Evolutionary conservation across 441 rosid species (phyloP).

Genomic region (Erodium trifolium): DNA sequence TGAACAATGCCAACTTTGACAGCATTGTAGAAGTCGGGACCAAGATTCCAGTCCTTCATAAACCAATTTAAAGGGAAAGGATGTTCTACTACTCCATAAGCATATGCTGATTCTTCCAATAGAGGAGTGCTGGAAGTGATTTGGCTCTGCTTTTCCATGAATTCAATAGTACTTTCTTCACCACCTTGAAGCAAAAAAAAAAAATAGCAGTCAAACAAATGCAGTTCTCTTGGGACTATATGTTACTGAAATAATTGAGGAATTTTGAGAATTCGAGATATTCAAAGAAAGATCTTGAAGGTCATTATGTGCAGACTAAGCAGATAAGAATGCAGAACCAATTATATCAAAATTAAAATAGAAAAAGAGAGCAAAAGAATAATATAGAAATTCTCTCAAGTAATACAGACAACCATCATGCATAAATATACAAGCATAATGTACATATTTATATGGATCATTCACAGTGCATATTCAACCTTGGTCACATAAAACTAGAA

Average conservation of each 20-base stretch:
- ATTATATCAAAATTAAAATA: too few species aligned
- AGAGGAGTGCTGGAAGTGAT: conserved; percentile 65
- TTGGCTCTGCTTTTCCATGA: conserved; percentile 72
- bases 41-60: conserved; percentile 74
- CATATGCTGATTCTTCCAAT: conserved; percentile 58
- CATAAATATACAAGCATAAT: too few species aligned
- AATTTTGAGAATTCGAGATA: neutral
- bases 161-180: conserved; percentile 77
- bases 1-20: conserved; percentile 97
- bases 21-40: conserved; percentile 75
- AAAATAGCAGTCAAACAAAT: neutral
- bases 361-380: too few species aligned
- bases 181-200: conserved; percentile 50
- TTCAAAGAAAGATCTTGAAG: too few species aligned
- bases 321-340: too few species aligned
- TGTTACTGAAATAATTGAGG: neutral
- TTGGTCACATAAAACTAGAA: too few species aligned
- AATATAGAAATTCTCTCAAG: too few species aligned
- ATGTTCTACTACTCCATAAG: conserved; percentile 85
- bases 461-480: too few species aligned
- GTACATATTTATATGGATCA: too few species aligned
- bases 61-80: conserved; percentile 74
- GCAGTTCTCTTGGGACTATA: neutral
- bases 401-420: too few species aligned
- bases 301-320: too few species aligned